phyloP scores from a whole-genome alignment of 1,284 basidiomycete genomes.

The Crucibulum parvulum region DNA sequence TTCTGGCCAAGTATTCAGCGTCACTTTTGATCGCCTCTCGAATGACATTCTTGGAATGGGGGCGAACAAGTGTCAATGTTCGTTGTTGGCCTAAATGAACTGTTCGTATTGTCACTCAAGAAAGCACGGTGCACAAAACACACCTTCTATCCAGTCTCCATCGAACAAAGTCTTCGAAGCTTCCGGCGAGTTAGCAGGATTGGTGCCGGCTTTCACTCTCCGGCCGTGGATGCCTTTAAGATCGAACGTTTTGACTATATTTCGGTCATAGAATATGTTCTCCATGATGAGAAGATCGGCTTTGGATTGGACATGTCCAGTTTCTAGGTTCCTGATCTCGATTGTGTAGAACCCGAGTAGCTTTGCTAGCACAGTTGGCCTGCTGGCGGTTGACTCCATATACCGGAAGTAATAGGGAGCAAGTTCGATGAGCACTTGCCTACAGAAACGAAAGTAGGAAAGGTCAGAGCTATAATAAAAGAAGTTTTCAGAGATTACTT shows the following conservation, averaged over 20 bases:
- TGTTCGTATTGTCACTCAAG: background rate
- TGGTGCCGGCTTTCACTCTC: slow-evolving; percentile 59
- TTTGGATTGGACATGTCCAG: slow-evolving; percentile 65
- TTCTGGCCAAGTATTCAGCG: slow-evolving; percentile 73
- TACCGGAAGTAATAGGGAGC: slow-evolving; percentile 81
- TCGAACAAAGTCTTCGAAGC: slow-evolving; percentile 76
- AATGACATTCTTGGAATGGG: slow-evolving; percentile 74
- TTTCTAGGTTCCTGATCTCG: slow-evolving; percentile 77
- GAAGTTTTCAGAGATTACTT: slow-evolving; percentile 33
- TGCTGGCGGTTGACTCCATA: slow-evolving; percentile 71
- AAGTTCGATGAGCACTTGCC: slow-evolving; percentile 79
- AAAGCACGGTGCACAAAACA: slow-evolving; percentile 10
- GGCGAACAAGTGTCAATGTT: slow-evolving; percentile 67
- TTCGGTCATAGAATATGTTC: slow-evolving; percentile 77
- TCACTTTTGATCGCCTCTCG: slow-evolving; percentile 72
- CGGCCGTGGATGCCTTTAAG: slow-evolving; percentile 82
- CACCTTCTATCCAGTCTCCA: slow-evolving; percentile 83
- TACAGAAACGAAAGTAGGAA: slow-evolving; percentile 27
- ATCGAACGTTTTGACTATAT: slow-evolving; percentile 74
- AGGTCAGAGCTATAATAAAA: background rate
- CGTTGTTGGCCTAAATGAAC: slow-evolving; percentile 60
- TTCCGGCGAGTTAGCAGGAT: slow-evolving; percentile 45
- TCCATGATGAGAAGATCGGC: slow-evolving; percentile 84
- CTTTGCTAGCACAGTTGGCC: slow-evolving; percentile 75
- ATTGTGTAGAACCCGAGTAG: slow-evolving; percentile 82